Evolutionary conservation across 140 eudicot species (phyloP).

Genomic region (Anethum foeniculum): DNA sequence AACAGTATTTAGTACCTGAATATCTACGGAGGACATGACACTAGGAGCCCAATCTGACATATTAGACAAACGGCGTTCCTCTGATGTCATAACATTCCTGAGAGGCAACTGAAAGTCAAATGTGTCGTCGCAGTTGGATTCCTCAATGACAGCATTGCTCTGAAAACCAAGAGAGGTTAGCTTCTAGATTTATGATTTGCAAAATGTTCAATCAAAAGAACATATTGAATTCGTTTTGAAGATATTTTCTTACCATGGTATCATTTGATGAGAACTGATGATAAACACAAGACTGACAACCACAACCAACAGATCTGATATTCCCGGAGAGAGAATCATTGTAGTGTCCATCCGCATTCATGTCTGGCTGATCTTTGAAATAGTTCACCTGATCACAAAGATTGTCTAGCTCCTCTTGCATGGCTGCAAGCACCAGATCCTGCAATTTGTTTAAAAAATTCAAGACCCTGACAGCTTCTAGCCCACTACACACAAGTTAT

Average conservation of each 20-base stretch:
- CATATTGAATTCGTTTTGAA: too few relatives aligned
- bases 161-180: conserved; percentile 7
- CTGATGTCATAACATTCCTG: conserved; percentile 42
- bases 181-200: not conserved
- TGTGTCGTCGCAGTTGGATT: conserved; percentile 19
- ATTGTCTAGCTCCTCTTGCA: conserved; percentile 80
- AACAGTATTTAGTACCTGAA: conserved; percentile 44
- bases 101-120: conserved; percentile 23
- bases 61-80: conserved; percentile 92
- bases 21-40: conserved; percentile 52
- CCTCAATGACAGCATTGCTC: conserved; percentile 24
- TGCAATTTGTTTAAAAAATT: conserved; percentile 24
- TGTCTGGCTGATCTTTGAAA: conserved; percentile 52
- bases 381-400: conserved; percentile 64
- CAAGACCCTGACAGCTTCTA: not conserved
- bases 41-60: conserved; percentile 93
- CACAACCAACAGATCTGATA: conserved; percentile 18
- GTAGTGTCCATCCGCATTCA: not conserved
- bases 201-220: not conserved
- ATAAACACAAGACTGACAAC: conserved; percentile 42
- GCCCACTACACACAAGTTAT: not conserved
- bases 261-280: conserved; percentile 23
- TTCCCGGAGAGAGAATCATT: conserved; percentile 11
- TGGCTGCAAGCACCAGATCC: conserved; percentile 72
- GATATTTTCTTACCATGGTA: conserved; percentile 26